These are phyloP conservation scores for Ceratocystis albifundus DNA, from an alignment of 2,329 filamentous ascomycete genomes.

Conservation along the genomic window DNA sequence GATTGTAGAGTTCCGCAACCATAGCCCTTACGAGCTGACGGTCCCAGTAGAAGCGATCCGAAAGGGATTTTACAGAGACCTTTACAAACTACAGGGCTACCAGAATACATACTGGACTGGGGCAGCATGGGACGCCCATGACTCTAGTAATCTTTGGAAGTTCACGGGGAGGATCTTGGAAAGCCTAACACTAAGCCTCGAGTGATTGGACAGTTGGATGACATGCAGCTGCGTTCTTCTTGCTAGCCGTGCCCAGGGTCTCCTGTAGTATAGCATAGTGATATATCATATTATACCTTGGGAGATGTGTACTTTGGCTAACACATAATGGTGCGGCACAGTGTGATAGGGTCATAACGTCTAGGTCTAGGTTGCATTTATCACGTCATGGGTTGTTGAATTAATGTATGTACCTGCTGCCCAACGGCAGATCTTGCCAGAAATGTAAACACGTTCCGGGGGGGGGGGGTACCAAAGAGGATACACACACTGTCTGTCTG, in stretches of 20 bases:
- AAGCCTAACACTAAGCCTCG: neutral
- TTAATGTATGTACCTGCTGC: no score
- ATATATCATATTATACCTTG: no score
- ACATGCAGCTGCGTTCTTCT: neutral
- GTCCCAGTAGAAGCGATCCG: constrained; percentile 28
- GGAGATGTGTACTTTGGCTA: no score
- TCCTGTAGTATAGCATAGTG: no score
- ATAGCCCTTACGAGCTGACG: constrained; percentile 27
- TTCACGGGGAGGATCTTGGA: constrained; percentile 25
- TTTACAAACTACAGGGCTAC: constrained; percentile 31
- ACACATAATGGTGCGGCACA: no score
- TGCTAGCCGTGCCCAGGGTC: neutral
- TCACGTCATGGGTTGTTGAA: no score
- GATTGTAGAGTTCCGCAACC: constrained; percentile 29
- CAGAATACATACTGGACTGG: constrained; percentile 33
- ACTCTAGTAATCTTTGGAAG: constrained; percentile 26
- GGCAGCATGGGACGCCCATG: constrained; percentile 24
- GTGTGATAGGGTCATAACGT: no score
- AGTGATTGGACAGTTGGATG: neutral
- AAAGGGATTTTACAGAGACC: constrained; percentile 29
- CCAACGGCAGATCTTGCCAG: no score
- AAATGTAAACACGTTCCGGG: no score
- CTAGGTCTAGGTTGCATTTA: no score
- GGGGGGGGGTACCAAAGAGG: no score
- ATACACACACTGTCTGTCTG: no score